A percentile compares a stretch with the other conserved stretches of the same genome.
Conservation (phyloP, 73 alveolate species). For the Blepharisma japonicum region DNA sequence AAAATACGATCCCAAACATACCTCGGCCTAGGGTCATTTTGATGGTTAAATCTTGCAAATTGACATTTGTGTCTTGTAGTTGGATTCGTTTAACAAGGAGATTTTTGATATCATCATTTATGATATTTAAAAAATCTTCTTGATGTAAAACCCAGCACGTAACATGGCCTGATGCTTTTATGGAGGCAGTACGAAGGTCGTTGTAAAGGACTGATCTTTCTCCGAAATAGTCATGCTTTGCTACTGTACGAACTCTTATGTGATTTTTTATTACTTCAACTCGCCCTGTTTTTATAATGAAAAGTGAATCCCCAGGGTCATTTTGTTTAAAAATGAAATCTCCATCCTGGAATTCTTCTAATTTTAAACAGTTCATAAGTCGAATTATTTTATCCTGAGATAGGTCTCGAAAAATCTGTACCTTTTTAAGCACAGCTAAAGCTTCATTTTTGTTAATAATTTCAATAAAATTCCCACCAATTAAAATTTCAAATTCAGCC, state of each 20-base stretch:
- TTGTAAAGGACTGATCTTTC: constrained; percentile 55
- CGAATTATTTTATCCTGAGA: not conserved
- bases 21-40: constrained; percentile 44
- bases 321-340: constrained; percentile 14
- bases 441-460: constrained; percentile 30
- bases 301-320: constrained; percentile 31
- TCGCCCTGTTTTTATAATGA: constrained; percentile 43
- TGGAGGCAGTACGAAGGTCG: constrained; percentile 63
- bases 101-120: constrained; percentile 33
- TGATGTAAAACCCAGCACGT: constrained; percentile 35
- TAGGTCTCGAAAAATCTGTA: constrained; percentile 1
- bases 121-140: constrained; percentile 33
- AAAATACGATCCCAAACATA: constrained; percentile 60
- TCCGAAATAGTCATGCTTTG: constrained; percentile 57
- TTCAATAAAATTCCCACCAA: constrained; percentile 35
- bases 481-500: constrained; percentile 31
- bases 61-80: constrained; percentile 45
- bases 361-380: not conserved
- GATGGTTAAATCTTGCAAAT: constrained; percentile 42
- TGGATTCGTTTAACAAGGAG: constrained; percentile 38
- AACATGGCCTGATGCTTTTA: constrained; percentile 40
- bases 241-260: constrained; percentile 40
- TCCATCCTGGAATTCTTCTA: not conserved
- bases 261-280: constrained; percentile 27
- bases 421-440: constrained; percentile 47